Evolutionary conservation across 108 stramenopile genomes (phyloP), one percentile per base, ranked within the genome.

Genomic region (Cyclostephanos invisitatus): DNA sequence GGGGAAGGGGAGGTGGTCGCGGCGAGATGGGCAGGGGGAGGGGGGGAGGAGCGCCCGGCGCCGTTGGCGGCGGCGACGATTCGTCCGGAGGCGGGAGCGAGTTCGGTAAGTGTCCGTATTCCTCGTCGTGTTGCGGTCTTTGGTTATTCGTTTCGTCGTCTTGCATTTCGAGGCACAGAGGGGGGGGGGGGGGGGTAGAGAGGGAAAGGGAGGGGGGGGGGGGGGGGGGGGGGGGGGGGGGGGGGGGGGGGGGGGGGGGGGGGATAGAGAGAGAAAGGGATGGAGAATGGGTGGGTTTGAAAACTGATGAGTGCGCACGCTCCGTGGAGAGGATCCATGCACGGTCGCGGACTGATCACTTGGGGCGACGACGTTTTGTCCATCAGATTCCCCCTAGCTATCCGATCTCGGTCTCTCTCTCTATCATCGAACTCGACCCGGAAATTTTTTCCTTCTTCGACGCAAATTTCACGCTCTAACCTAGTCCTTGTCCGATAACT

Each of bases 241-340:
- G 10, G 42, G 62, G 59, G 2, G 73, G 37, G 7, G 51, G 62
- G 24, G 7, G 7, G 36, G 53, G 65, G 36, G 60, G 59, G 37
- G 61, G 60, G 17, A 68, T 73, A 60, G 47, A 53, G 17, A 74
- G 67, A 55, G 69, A 75, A 18, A 50, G 27, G 7, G 81, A 56
- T 54, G 46, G 64, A 14, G 51, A 61, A 27, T 37, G 57, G 14
- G 15, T 18, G 32, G 53, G 67, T n/a, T 28, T 53, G 44, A 46
- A 46, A 17, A 2, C 40, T 11, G 3, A 4, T 3, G 3, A 32
- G 32, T 32, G 32, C 4, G 32, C 32, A 32, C 2, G 32, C 32
- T 32, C 32, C 32, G 32, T 32, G 32, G 40, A 40, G 40, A 40
- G 40, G 40, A 0, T 40, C 1, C 7, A 11, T 8, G 40, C 11